Conservation (phyloP, 129 eudicot genomes). For the Flaveria robusta region DNA sequence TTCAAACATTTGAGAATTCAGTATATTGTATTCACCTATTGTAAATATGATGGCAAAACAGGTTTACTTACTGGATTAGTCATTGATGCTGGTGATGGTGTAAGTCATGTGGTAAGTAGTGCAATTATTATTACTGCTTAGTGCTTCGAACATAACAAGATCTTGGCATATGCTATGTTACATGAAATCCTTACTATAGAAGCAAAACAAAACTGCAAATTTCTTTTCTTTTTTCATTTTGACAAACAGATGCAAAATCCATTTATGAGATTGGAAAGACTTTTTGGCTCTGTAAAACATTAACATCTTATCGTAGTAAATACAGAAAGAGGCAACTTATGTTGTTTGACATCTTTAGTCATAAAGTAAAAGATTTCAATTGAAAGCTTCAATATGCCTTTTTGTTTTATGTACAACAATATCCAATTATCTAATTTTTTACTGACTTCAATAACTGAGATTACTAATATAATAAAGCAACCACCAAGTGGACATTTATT, state of each 20-base stretch:
- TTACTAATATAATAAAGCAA: constrained; percentile 6
- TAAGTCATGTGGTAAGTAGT: constrained; percentile 88
- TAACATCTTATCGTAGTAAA: constrained; percentile 2
- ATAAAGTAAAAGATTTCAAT: constrained; percentile 11
- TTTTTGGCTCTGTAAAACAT: constrained; percentile 12
- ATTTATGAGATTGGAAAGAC: constrained; percentile 9
- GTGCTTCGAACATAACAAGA: constrained; percentile 21
- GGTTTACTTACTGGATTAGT: constrained; percentile 96
- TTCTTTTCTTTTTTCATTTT: not conserved
- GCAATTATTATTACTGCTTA: constrained; percentile 2
- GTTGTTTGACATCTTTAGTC: constrained; percentile 5
- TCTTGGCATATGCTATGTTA: not conserved
- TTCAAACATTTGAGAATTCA: constrained; percentile 16
- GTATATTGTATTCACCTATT: constrained; percentile 13
- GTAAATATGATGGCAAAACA: constrained; percentile 37
- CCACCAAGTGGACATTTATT: not conserved
- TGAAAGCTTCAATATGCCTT: constrained; percentile 11
- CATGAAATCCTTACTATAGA: constrained; percentile 1
- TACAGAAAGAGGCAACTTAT: constrained; percentile 17
- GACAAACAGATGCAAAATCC: not conserved
- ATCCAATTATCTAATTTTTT: not conserved
- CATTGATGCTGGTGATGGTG: constrained; percentile 99
- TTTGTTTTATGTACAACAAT: constrained; percentile 15
- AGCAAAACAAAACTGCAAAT: not conserved
- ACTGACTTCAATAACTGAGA: constrained; percentile 8